Conservation (phyloP, 2,329 filamentous ascomycete genomes). For the Colletotrichum incanum region DNA sequence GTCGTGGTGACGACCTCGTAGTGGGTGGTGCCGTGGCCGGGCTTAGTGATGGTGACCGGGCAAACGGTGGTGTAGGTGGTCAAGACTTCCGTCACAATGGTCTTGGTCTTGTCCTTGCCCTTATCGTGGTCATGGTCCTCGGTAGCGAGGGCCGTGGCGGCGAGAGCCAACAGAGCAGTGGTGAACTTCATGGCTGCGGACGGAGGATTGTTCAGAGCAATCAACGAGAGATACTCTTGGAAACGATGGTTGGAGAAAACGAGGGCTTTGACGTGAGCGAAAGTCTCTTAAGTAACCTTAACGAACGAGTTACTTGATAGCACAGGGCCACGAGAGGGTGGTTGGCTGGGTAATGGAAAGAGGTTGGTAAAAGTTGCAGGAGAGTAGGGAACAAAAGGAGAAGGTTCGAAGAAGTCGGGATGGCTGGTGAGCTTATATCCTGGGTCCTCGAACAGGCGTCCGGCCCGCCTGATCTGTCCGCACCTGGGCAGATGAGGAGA, state of each 20-base stretch:
- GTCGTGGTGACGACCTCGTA: constrained; percentile 49
- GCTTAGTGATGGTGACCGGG: constrained; percentile 42
- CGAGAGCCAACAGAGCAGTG: constrained; percentile 37
- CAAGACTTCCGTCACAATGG: constrained; percentile 19
- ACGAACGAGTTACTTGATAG: constrained; percentile 43
- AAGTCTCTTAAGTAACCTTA: constrained; percentile 45
- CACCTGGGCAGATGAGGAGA: not conserved
- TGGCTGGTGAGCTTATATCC: constrained; percentile 43
- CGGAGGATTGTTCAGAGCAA: constrained; percentile 2
- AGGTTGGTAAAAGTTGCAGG: constrained; percentile 36
- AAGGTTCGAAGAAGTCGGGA: constrained; percentile 24
- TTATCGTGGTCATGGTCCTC: constrained; percentile 35
- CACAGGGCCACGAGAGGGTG: constrained; percentile 28
- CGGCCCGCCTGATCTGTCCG: constrained; percentile 6
- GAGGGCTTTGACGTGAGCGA: constrained; percentile 38
- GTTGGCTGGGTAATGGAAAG: constrained; percentile 39
- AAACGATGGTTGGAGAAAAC: constrained; percentile 28
- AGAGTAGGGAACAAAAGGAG: constrained; percentile 13
- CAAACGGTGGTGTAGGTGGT: constrained; percentile 35
- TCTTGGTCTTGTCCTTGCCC: constrained; percentile 39
- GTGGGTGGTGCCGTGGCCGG: constrained; percentile 44
- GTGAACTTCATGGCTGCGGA: constrained; percentile 38
- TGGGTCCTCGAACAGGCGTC: constrained; percentile 6
- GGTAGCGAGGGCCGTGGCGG: constrained; percentile 35
- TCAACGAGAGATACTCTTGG: constrained; percentile 29